Percentiles rank a stretch among this genome's conserved stretches.
Evolutionary conservation across 805 yeast genomes (phyloP).

Genomic region (Candida germanica): DNA sequence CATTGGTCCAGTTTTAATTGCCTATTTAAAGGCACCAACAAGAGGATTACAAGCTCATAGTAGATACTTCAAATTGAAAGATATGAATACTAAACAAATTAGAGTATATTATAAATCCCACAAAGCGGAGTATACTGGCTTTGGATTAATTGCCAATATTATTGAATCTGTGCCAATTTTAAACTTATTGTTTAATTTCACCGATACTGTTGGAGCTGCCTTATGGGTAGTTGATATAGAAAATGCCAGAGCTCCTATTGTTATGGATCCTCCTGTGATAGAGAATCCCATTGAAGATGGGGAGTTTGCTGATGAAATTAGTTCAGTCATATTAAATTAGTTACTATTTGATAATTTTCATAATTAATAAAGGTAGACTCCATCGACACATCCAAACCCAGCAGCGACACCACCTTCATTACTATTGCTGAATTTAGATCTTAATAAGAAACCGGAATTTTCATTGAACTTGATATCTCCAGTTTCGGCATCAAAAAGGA

Average conservation of each 20-base stretch:
- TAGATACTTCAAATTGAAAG: constrained; percentile 58
- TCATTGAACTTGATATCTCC: constrained; percentile 61
- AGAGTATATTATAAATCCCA: constrained; percentile 33
- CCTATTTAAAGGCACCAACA: constrained; percentile 51
- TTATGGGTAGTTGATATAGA: constrained; percentile 53
- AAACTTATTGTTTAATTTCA: constrained; percentile 51
- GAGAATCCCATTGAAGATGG: constrained; percentile 2
- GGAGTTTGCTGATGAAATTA: constrained; percentile 2
- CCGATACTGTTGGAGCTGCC: constrained; percentile 63
- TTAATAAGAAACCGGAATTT: constrained; percentile 77
- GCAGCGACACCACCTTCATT: constrained; percentile 99
- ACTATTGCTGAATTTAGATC: constrained; percentile 83
- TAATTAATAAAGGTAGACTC: constrained; percentile 51
- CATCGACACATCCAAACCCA: constrained; percentile 96
- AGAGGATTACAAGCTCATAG: constrained; percentile 51
- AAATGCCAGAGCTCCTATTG: too few relatives aligned
- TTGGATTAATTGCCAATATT: constrained; percentile 50
- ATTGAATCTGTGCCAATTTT: constrained; percentile 55
- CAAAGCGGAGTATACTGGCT: constrained; percentile 44
- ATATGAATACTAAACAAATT: constrained; percentile 42
- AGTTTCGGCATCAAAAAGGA: constrained; percentile 63
- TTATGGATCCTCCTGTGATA: background rate
- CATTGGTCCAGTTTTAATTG: constrained; percentile 54
- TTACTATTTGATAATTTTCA: constrained; percentile 2
- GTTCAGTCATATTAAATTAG: background rate